Evolutionary conservation across 352 stramenopile genomes (phyloP).

Genomic region (Phytophthora megakarya): DNA sequence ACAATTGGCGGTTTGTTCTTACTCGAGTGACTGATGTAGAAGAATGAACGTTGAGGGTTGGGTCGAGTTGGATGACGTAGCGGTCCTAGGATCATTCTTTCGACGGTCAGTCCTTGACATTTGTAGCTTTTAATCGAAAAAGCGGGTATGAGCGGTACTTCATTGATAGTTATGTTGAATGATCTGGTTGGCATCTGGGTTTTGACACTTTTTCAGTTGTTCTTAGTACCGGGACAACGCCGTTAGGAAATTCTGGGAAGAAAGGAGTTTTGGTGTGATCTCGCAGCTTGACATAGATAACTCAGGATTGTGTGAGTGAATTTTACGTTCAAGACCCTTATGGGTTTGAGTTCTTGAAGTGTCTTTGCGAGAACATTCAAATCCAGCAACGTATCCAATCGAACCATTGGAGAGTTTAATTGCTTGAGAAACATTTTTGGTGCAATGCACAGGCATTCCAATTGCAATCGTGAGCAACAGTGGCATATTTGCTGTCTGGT

Average conservation of each 20-base stretch:
- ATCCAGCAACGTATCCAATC: constrained; percentile 5
- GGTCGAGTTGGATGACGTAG: too few relatives aligned
- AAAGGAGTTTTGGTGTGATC: neutral
- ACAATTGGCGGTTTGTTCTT: too few relatives aligned
- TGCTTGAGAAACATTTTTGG: constrained; percentile 2
- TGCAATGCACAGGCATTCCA: constrained; percentile 2
- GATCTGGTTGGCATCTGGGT: too few relatives aligned
- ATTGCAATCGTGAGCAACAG: neutral
- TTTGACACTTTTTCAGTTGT: too few relatives aligned
- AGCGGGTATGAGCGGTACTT: too few relatives aligned
- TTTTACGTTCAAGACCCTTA: neutral
- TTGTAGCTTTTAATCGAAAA: too few relatives aligned
- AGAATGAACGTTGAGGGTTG: too few relatives aligned
- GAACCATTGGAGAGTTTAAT: constrained; percentile 6
- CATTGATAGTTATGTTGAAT: too few relatives aligned
- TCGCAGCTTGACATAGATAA: neutral
- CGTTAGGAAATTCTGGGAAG: neutral
- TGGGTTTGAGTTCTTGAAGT: neutral
- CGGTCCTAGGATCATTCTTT: too few relatives aligned
- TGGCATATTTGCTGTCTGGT: constrained; percentile 8
- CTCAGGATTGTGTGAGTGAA: neutral
- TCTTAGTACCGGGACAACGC: too few relatives aligned
- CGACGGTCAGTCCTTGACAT: too few relatives aligned
- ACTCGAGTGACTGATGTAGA: too few relatives aligned
- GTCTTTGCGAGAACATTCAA: neutral